Evolutionary conservation across 2,329 filamentous ascomycete genomes (phyloP).

Genomic region (Aphanocladium album): DNA sequence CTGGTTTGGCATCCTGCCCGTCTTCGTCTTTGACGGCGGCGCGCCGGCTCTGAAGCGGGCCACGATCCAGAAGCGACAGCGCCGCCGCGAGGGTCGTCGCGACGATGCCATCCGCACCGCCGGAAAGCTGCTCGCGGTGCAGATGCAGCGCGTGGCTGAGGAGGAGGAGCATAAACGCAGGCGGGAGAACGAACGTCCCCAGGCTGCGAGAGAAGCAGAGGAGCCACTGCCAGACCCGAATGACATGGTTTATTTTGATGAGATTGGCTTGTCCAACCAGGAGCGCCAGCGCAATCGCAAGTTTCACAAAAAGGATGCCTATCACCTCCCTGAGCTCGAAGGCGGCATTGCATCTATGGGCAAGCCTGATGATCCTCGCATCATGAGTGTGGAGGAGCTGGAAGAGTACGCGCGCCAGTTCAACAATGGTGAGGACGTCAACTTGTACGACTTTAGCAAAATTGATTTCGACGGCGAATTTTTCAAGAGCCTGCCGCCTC

Average conservation of each 20-base stretch:
- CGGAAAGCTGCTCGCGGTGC: slow-evolving; percentile 83
- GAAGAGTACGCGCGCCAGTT: slow-evolving; percentile 94
- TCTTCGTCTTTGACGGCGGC: slow-evolving; percentile 97
- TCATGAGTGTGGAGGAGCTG: slow-evolving; percentile 93
- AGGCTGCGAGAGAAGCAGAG: slow-evolving; percentile 39
- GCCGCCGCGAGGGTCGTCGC: slow-evolving; percentile 75
- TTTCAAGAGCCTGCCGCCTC: slow-evolving; percentile 83
- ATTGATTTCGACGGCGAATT: slow-evolving; percentile 97
- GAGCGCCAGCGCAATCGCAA: slow-evolving; percentile 69
- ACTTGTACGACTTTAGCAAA: slow-evolving; percentile 93
- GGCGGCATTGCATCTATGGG: slow-evolving; percentile 80
- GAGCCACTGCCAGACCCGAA: slow-evolving; percentile 63
- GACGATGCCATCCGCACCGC: slow-evolving; percentile 93
- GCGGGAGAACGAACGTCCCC: slow-evolving; percentile 39
- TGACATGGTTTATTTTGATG: slow-evolving; percentile 84
- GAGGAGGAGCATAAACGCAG: slow-evolving; percentile 70
- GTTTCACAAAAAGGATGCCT: slow-evolving; percentile 90
- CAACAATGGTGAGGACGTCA: slow-evolving; percentile 84
- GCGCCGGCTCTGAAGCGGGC: slow-evolving; percentile 86
- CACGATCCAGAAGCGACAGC: slow-evolving; percentile 76
- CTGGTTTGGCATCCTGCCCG: slow-evolving; percentile 92
- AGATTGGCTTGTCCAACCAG: slow-evolving; percentile 71
- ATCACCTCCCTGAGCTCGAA: slow-evolving; percentile 85
- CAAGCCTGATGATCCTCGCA: slow-evolving; percentile 82
- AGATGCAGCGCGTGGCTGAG: slow-evolving; percentile 87